A percentile compares a stretch with the other conserved stretches of the same genome.
These are phyloP conservation scores for Eucalyptus marginata DNA, from an alignment of 345 rosid genomes.

Conservation along the genomic window DNA sequence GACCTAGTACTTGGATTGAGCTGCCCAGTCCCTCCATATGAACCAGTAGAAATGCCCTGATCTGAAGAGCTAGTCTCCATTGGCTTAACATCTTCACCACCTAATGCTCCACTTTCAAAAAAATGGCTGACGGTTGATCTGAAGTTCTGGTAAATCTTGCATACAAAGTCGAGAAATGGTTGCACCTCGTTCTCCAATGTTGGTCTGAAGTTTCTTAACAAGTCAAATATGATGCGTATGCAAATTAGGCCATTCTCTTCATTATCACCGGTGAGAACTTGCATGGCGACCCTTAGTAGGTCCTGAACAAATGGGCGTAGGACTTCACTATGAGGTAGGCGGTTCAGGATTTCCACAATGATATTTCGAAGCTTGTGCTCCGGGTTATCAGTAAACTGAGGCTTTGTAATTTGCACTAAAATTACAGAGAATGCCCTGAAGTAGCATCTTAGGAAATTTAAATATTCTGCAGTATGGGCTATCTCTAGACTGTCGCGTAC, in stretches of 20 bases:
- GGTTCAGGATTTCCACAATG: constrained; percentile 90
- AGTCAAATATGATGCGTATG: constrained; percentile 87
- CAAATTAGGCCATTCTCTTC: constrained; percentile 97
- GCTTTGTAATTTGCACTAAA: constrained; percentile 66
- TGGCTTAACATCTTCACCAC: constrained; percentile 67
- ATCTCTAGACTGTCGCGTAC: constrained; percentile 98
- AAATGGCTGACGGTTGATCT: constrained; percentile 77
- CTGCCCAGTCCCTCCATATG: constrained; percentile 54
- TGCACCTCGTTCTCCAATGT: constrained; percentile 90
- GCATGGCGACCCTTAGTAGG: constrained; percentile 93
- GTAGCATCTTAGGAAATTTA: constrained; percentile 90
- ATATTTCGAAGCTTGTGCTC: constrained; percentile 91
- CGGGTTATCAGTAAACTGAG: constrained; percentile 69
- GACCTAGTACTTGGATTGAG: constrained; percentile 91
- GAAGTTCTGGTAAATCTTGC: constrained; percentile 91
- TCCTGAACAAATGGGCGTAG: constrained; percentile 98
- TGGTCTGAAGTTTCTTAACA: constrained; percentile 91
- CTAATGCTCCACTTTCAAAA: constrained; percentile 48
- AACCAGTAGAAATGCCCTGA: constrained; percentile 38
- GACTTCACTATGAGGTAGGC: constrained; percentile 94
- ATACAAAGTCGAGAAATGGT: constrained; percentile 90
- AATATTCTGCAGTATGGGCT: constrained; percentile 92
- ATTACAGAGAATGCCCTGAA: constrained; percentile 82
- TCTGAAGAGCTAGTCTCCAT: constrained; percentile 62
- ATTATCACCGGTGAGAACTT: constrained; percentile 86